Base-by-base conservation (phyloP, 768 basidiomycete species). In the Rhizopogon vesiculosus region DNA sequence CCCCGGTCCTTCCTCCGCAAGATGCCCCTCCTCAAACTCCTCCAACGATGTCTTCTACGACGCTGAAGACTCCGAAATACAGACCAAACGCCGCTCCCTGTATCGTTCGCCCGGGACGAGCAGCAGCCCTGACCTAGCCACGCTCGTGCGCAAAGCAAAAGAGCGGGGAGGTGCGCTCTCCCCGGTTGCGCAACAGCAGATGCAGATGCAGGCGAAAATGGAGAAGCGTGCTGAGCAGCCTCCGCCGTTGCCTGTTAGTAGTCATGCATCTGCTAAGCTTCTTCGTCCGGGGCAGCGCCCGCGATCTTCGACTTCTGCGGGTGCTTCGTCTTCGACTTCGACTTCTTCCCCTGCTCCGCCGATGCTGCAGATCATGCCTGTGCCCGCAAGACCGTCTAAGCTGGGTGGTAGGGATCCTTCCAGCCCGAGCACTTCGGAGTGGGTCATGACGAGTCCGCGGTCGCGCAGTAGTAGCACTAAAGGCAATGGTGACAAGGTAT, bases 121-220 rank as follows among this genome's bases (percentile, higher is more conserved):
- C 35, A 91, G 89, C 62, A 93, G 89, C 66, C 95, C 94, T 28
- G 94, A 98, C 71, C 78, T 97, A 19, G 91, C 91, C 4, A 93
- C 91, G 9, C 78, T 97, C 52, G 69, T 94, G 52, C 80, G 87
- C 58, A 94, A 93, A 72, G 87, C 90, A 15, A 91, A 86, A 71
- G 88, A 87, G 63, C 75, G 80, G 49, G 83, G 83, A 18, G 79
- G 75, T 0, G 72, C 75, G 41, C 64, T 79, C 22, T 66, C 69
- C 13, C 50, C 59, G 10, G 38, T 67, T 61, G 56, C 57, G 67
- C 63, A 70, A 67, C 72, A 64, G 46, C 70, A 73, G 46, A 69
- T 65, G 52, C 64, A 51, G 43, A 62, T 60, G 50, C 72, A 64
- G 49, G 70, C 73, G 49, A 69, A 64, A 48, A 63, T 58, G 38